Conservation (phyloP, 306 rosid species). For the Rosa persica region DNA sequence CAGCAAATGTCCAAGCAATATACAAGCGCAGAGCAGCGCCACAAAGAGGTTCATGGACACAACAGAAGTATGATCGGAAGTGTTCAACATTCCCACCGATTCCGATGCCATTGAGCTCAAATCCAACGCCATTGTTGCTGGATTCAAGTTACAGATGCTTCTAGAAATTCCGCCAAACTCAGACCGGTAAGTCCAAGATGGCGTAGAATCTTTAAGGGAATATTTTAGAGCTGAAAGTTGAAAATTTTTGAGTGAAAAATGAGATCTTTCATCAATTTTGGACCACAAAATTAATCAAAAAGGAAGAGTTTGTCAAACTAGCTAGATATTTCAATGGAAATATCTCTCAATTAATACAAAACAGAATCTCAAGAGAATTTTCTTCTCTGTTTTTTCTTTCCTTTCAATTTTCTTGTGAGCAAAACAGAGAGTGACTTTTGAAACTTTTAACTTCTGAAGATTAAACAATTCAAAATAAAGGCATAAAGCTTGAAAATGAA, state of each 20-base stretch:
- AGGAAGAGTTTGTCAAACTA: neutral
- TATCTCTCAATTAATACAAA: neutral
- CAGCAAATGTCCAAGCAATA: conserved; percentile 78
- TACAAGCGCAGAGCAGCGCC: conserved; percentile 86
- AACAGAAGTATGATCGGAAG: conserved; percentile 76
- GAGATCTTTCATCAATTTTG: neutral
- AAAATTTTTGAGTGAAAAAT: neutral
- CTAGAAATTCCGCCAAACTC: neutral
- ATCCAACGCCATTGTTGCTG: conserved; percentile 19
- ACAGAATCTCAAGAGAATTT: neutral
- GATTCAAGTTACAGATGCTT: conserved; percentile 15
- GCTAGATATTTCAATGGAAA: conserved; percentile 1
- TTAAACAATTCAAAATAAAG: neutral
- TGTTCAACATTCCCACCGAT: conserved; percentile 30
- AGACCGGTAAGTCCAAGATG: neutral
- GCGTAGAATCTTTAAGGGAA: neutral
- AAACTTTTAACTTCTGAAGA: neutral
- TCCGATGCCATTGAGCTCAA: conserved; percentile 9
- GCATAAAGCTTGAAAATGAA: neutral
- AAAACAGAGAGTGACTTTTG: conserved; percentile 19
- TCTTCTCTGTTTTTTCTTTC: neutral
- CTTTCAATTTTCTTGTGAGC: conserved; percentile 14
- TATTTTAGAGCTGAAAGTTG: conserved; percentile 1
- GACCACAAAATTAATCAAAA: neutral
- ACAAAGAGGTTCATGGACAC: conserved; percentile 84